Percentiles rank a stretch among this genome's conserved stretches.
phyloP scores from a whole-genome alignment of 306 rosid genomes.

The Sicyos edulis region DNA sequence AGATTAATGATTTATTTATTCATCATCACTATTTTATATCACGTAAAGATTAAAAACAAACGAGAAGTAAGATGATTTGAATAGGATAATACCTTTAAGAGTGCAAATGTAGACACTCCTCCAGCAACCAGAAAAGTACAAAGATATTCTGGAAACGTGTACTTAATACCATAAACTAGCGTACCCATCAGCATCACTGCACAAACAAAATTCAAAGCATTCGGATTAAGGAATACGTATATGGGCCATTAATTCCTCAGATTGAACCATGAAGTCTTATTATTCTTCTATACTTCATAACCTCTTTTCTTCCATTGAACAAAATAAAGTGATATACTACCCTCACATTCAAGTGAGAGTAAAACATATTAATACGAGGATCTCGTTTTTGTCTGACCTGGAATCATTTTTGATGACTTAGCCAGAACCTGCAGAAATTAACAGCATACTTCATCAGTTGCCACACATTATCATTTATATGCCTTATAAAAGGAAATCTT shows the following conservation, averaged over 20 bases:
- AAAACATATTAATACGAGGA: not conserved
- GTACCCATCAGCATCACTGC: conserved; percentile 99
- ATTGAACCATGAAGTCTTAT: not conserved
- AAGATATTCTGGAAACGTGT: conserved; percentile 68
- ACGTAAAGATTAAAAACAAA: too few relatives aligned
- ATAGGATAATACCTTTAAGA: conserved; percentile 56
- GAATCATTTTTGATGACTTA: conserved; percentile 97
- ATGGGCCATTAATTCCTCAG: not conserved
- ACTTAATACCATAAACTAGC: conserved; percentile 71
- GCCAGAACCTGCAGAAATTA: conserved; percentile 76
- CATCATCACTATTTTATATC: not conserved
- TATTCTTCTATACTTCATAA: not conserved
- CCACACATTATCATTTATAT: not conserved
- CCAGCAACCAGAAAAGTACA: conserved; percentile 95
- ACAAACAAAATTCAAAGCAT: conserved; percentile 18
- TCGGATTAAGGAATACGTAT: not conserved
- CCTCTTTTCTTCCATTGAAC: not conserved
- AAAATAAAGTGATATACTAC: not conserved
- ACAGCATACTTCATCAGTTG: conserved; percentile 6
- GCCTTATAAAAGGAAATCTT: not conserved
- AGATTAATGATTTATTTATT: conserved; percentile 2
- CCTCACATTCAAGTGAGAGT: not conserved
- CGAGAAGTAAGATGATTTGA: not conserved
- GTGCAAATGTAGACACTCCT: conserved; percentile 89
- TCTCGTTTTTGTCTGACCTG: conserved; percentile 51